Conservation (phyloP, 2,329 filamentous ascomycete genomes). For the Arthrinium puccinioides region DNA sequence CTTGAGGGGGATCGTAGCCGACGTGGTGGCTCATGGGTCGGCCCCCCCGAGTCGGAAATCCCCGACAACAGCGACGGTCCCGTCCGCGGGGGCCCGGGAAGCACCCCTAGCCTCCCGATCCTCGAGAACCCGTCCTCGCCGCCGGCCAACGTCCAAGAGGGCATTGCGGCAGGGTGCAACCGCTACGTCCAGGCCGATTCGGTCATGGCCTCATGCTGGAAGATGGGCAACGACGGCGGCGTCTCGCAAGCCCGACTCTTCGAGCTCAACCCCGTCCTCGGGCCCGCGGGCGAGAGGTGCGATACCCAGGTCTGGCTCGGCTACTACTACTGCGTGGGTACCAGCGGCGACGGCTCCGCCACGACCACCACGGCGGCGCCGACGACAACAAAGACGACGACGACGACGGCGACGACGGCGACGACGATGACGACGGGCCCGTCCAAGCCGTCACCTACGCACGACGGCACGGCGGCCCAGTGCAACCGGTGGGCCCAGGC, state of each 20-base stretch:
- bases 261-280: not conserved
- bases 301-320: not conserved
- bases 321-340: not conserved
- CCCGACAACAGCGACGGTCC: not conserved
- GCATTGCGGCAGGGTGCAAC: not conserved
- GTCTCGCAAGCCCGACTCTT: not conserved
- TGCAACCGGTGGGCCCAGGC: constrained; percentile 9
- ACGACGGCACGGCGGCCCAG: not conserved
- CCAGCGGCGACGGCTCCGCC: not conserved
- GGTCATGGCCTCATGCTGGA: not conserved
- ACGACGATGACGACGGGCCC: constrained; percentile 4
- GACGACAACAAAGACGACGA: not conserved
- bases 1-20: no score
- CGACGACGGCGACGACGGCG: not conserved
- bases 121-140: not conserved
- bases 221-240: not conserved
- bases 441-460: not conserved
- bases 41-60: not conserved
- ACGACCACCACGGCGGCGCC: not conserved
- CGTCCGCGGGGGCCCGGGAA: not conserved
- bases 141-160: not conserved
- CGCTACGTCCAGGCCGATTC: not conserved
- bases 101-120: not conserved
- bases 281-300: not conserved
- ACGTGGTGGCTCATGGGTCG: not conserved